phyloP scores from a whole-genome alignment of 2,329 filamentous ascomycete species.

The Shiraia sp. region DNA sequence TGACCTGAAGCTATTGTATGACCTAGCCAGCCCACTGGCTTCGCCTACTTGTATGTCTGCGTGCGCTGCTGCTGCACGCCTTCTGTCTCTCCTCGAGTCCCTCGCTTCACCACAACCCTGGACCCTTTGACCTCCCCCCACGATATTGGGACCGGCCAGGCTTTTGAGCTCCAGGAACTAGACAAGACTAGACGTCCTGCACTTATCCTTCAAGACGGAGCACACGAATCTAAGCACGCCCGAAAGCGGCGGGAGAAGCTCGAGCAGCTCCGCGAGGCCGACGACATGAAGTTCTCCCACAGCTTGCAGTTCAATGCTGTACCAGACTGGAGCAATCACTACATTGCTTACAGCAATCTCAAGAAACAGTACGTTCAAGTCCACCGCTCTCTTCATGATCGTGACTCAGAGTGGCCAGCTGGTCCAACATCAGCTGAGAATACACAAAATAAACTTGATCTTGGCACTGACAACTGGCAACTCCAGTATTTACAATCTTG shows the following conservation, averaged over 20 bases:
- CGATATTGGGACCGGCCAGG: constrained; percentile 20
- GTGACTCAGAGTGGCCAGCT: too few species aligned
- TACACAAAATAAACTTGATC: too few species aligned
- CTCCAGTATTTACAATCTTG: constrained; percentile 85
- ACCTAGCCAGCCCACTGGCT: constrained; percentile 7
- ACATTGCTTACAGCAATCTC: constrained; percentile 97
- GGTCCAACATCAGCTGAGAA: too few species aligned
- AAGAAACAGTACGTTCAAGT: constrained; percentile 81
- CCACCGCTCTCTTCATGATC: too few species aligned
- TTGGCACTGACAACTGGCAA: constrained; percentile 31
- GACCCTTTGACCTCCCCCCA: constrained; percentile 25
- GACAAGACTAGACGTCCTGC: constrained; percentile 4
- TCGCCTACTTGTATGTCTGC: too few species aligned
- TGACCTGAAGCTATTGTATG: constrained; percentile 10
- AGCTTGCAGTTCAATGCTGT: constrained; percentile 99
- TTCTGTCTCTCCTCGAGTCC: background rate
- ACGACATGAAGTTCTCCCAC: constrained; percentile 99
- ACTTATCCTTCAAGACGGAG: background rate
- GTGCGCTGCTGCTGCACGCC: constrained; percentile 1
- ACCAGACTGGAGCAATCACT: constrained; percentile 98
- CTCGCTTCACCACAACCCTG: constrained; percentile 26
- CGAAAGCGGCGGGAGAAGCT: constrained; percentile 65
- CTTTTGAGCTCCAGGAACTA: constrained; percentile 40
- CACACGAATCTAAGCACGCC: constrained; percentile 29
- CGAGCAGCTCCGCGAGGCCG: constrained; percentile 69